A percentile compares a stretch with the other conserved stretches of the same genome.
Conservation (phyloP, 2,329 filamentous ascomycete genomes). For the Fonsecaea monophora region DNA sequence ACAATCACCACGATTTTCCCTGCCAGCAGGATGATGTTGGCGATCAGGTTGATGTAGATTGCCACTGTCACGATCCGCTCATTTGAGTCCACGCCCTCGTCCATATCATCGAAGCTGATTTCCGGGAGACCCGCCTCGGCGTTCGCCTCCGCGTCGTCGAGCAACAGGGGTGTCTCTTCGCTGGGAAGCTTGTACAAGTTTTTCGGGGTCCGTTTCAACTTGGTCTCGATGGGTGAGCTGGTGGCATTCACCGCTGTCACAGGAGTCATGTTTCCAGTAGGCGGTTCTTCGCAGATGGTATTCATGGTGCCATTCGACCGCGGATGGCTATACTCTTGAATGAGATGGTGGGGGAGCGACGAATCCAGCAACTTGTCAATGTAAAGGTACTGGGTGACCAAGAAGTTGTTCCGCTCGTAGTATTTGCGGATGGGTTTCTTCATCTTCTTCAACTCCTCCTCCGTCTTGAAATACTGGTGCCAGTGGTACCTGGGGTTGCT, state of each 20-base stretch:
- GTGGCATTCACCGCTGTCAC: constrained; percentile 24
- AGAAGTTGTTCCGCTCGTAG: constrained; percentile 85
- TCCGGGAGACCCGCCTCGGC: constrained; percentile 51
- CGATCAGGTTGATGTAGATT: constrained; percentile 83
- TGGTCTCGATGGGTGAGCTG: constrained; percentile 42
- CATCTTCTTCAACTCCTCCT: constrained; percentile 75
- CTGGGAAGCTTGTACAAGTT: constrained; percentile 79
- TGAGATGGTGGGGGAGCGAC: constrained; percentile 85
- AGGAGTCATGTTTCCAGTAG: constrained; percentile 42
- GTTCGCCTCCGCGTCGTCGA: constrained; percentile 42
- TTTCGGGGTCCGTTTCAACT: constrained; percentile 79
- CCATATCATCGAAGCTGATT: constrained; percentile 50
- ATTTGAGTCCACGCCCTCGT: constrained; percentile 67
- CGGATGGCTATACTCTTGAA: constrained; percentile 83
- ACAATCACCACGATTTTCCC: constrained; percentile 80
- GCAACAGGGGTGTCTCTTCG: constrained; percentile 71
- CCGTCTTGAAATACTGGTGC: constrained; percentile 83
- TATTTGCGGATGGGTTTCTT: constrained; percentile 78
- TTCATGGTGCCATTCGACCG: constrained; percentile 62
- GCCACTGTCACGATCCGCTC: constrained; percentile 81
- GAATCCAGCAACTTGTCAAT: constrained; percentile 91
- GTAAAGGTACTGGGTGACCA: constrained; percentile 91
- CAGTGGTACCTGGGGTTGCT: constrained; percentile 85
- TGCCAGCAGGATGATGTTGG: constrained; percentile 75
- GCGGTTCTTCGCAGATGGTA: constrained; percentile 76